Evolutionary conservation across 352 stramenopile species (phyloP).

Genomic region (Aphanomyces cochlioides): DNA sequence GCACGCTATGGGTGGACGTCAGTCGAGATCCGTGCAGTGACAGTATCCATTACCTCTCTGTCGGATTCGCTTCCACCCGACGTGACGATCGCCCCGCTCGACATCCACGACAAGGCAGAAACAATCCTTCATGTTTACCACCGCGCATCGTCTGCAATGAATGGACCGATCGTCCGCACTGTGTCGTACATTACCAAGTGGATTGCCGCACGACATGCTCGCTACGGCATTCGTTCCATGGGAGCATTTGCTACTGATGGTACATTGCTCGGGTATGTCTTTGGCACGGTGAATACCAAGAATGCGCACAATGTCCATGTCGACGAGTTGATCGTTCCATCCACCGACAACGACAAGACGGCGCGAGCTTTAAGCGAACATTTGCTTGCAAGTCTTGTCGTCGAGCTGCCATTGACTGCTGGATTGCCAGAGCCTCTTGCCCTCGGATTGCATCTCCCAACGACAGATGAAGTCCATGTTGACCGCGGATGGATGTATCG

Average conservation of each 20-base stretch:
- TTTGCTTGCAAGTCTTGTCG: conserved; percentile 3
- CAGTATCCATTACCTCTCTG: background rate
- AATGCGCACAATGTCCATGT: background rate
- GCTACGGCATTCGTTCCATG: background rate
- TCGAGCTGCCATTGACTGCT: background rate
- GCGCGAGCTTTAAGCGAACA: background rate
- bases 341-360: background rate
- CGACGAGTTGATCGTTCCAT: conserved; percentile 18
- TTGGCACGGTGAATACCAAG: background rate
- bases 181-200: conserved; percentile 10
- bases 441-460: background rate
- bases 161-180: conserved; percentile 10
- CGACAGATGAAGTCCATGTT: background rate
- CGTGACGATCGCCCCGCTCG: conserved; percentile 3
- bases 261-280: conserved; percentile 19
- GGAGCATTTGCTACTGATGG: background rate
- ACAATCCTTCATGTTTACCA: background rate
- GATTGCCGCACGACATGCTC: conserved; percentile 13
- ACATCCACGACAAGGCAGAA: background rate
- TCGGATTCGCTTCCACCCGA: background rate
- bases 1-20: background rate
- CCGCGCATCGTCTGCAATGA: conserved; percentile 7
- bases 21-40: background rate
- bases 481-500: conserved; percentile 7
- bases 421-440: background rate